Conservation (phyloP, 768 basidiomycete species). For the Hirschioporus abietinus region DNA sequence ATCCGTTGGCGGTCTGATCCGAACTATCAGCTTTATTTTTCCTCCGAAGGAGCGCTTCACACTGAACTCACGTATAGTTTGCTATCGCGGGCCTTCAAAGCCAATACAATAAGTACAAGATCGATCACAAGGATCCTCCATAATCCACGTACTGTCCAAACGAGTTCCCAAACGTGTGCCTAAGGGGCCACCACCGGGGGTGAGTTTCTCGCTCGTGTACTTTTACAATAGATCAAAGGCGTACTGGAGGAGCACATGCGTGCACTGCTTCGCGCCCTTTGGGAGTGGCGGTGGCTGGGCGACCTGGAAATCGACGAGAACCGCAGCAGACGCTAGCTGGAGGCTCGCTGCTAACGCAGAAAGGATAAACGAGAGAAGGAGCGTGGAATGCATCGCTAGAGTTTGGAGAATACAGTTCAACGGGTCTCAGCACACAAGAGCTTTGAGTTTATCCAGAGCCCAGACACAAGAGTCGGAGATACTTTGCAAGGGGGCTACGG, state of each 20-base stretch:
- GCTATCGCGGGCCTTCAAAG: conserved; percentile 54
- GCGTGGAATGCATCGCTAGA: conserved; percentile 15
- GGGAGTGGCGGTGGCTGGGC: conserved; percentile 71
- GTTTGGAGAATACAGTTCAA: conserved; percentile 8
- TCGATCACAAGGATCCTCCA: background rate
- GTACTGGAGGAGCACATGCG: conserved; percentile 24
- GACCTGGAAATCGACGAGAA: conserved; percentile 62
- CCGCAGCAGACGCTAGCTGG: conserved; percentile 20
- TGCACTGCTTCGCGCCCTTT: conserved; percentile 53
- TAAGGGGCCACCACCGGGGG: conserved; percentile 20
- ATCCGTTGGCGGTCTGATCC: conserved; percentile 60
- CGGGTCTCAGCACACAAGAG: background rate
- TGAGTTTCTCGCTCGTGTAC: conserved; percentile 2
- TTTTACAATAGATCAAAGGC: background rate
- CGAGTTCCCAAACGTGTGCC: conserved; percentile 69
- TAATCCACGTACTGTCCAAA: conserved; percentile 50
- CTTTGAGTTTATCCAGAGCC: background rate
- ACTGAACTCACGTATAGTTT: conserved; percentile 43
- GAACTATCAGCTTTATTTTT: background rate
- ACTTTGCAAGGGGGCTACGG: background rate
- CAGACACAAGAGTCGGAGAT: background rate
- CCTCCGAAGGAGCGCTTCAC: background rate
- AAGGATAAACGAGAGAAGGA: conserved; percentile 18
- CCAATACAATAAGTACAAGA: background rate
- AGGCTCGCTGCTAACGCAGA: conserved; percentile 14